A percentile compares a stretch with the other conserved stretches of the same genome.
phyloP scores from a whole-genome alignment of 345 rosid species.

The Populus nigra region DNA sequence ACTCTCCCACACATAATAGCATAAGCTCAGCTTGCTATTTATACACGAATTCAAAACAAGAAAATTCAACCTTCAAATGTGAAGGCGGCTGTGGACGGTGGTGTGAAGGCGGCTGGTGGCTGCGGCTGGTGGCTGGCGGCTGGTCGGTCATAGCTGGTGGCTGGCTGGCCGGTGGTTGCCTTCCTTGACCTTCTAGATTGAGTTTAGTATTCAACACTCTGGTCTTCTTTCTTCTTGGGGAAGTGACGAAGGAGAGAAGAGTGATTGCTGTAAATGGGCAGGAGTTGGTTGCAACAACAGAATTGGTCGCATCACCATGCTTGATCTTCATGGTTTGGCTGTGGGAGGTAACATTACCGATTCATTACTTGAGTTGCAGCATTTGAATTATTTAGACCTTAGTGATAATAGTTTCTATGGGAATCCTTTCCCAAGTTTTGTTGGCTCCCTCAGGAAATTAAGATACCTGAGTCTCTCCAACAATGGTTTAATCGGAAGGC shows the following conservation, averaged over 20 bases:
- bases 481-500: not conserved
- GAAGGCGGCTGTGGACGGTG: too few species aligned
- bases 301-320: not conserved
- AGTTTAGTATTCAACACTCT: too few species aligned
- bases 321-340: not conserved
- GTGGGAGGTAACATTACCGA: not conserved
- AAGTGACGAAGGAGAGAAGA: not conserved
- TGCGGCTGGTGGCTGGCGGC: too few species aligned
- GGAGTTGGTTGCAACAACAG: conserved; percentile 15
- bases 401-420: not conserved
- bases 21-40: too few species aligned
- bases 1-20: too few species aligned
- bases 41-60: too few species aligned
- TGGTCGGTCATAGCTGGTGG: too few species aligned
- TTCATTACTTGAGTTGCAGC: conserved; percentile 4
- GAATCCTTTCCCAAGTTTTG: too few species aligned
- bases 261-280: conserved; percentile 20
- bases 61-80: too few species aligned
- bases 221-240: conserved; percentile 8
- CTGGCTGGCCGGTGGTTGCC: too few species aligned
- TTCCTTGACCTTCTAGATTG: too few species aligned
- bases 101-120: too few species aligned
- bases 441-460: not conserved
- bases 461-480: not conserved
- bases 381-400: conserved; percentile 6